A percentile compares a stretch with the other conserved stretches of the same genome.
Evolutionary conservation across 352 stramenopile species (phyloP).

Genomic region (Elongisporangium anandrum): DNA sequence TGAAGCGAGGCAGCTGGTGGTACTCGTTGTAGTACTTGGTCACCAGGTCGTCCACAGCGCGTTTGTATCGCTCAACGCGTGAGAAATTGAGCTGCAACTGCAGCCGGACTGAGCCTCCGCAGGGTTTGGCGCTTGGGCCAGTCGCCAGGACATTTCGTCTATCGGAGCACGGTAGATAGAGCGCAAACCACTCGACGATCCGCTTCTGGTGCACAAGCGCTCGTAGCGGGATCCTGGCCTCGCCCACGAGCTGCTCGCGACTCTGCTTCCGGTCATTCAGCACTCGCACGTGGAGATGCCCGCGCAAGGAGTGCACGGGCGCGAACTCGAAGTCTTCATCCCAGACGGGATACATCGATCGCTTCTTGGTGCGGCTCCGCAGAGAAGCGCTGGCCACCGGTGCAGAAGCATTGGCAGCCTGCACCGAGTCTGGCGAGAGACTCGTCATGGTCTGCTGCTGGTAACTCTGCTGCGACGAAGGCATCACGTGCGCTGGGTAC

Average conservation of each 20-base stretch:
- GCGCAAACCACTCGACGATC: constrained; percentile 48
- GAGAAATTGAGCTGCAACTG: constrained; percentile 67
- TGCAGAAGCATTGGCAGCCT: constrained; percentile 1
- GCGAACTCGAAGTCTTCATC: constrained; percentile 71
- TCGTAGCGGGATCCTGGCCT: constrained; percentile 55
- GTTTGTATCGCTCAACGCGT: constrained; percentile 51
- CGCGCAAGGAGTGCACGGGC: constrained; percentile 59
- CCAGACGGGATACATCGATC: constrained; percentile 75
- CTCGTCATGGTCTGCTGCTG: not conserved
- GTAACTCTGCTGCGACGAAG: constrained; percentile 1
- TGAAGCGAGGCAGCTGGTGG: constrained; percentile 53
- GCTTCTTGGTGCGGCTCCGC: constrained; percentile 65
- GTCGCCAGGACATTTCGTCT: not conserved
- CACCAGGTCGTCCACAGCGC: constrained; percentile 56
- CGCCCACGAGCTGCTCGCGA: constrained; percentile 61
- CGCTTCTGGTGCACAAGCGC: constrained; percentile 66
- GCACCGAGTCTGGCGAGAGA: not conserved
- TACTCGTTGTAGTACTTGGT: constrained; percentile 46
- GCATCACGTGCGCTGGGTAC: constrained; percentile 31
- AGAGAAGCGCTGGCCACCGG: constrained; percentile 14
- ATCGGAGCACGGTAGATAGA: constrained; percentile 17
- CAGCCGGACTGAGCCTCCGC: constrained; percentile 38
- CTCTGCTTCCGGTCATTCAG: constrained; percentile 70
- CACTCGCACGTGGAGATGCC: constrained; percentile 54
- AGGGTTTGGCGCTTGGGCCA: constrained; percentile 18